These are phyloP conservation scores for Aspergillus neotritici DNA, from an alignment of 2,329 filamentous ascomycete species.

Conservation along the genomic window DNA sequence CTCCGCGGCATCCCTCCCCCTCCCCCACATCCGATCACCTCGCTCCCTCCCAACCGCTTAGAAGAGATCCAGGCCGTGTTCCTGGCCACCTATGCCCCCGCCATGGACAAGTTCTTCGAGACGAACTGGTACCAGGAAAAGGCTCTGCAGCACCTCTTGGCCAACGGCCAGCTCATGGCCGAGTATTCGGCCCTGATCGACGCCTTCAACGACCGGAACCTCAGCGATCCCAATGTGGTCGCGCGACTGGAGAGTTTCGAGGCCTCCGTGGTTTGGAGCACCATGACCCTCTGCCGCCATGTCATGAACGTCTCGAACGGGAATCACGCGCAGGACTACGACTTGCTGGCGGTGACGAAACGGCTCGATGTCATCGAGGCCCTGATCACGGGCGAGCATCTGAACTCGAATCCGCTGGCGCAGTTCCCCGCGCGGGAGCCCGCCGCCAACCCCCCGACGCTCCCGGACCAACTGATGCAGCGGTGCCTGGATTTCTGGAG, in stretches of 20 bases:
- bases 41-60: constrained; percentile 44
- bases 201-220: constrained; percentile 37
- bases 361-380: constrained; percentile 71
- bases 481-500: constrained; percentile 79
- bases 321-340: constrained; percentile 46
- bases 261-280: constrained; percentile 56
- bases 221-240: constrained; percentile 33
- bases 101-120: constrained; percentile 71
- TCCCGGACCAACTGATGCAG: constrained; percentile 49
- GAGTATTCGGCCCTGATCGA: constrained; percentile 62
- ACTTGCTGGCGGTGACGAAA: constrained; percentile 59
- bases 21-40: constrained; percentile 48
- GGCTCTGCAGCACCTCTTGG: constrained; percentile 49
- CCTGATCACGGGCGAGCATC: constrained; percentile 65
- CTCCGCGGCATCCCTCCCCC: constrained; percentile 57
- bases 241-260: constrained; percentile 49
- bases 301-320: constrained; percentile 32
- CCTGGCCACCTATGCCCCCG: constrained; percentile 67
- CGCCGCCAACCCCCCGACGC: constrained; percentile 29
- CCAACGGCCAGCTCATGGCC: constrained; percentile 56
- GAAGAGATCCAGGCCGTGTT: constrained; percentile 68
- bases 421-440: constrained; percentile 37
- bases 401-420: constrained; percentile 49
- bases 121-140: constrained; percentile 70
- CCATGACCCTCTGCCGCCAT: constrained; percentile 50